A percentile compares a stretch with the other conserved stretches of the same genome.
phyloP scores from a whole-genome alignment of 345 rosid genomes.

The Sonneratia alba region DNA sequence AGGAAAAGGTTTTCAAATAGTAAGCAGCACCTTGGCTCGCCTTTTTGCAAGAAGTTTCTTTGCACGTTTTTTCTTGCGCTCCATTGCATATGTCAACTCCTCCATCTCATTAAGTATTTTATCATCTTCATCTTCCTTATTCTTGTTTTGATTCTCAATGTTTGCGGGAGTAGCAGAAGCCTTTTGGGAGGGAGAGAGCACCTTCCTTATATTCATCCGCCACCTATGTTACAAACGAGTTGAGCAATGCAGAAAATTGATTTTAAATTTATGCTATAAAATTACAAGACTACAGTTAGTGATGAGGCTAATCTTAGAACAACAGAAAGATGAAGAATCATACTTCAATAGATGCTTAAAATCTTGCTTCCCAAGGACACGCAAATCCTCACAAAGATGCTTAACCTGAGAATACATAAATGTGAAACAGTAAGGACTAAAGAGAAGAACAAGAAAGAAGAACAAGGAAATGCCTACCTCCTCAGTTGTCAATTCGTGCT shows the following conservation, averaged over 20 bases:
- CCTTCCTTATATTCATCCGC: constrained; percentile 79
- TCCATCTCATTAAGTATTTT: constrained; percentile 90
- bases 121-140: constrained; percentile 68
- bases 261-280: background rate
- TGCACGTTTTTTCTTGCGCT: constrained; percentile 65
- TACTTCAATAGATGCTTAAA: constrained; percentile 88
- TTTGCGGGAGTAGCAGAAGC: constrained; percentile 29
- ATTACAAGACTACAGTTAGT: background rate
- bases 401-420: constrained; percentile 40
- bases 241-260: background rate
- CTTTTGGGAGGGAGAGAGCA: constrained; percentile 57
- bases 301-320: background rate
- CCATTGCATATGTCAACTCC: constrained; percentile 64
- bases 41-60: constrained; percentile 71
- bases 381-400: constrained; percentile 78
- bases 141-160: constrained; percentile 24
- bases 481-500: constrained; percentile 62
- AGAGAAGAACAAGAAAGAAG: background rate
- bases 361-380: constrained; percentile 87
- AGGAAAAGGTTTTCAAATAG: background rate
- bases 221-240: constrained; percentile 41
- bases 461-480: constrained; percentile 38
- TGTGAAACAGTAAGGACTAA: background rate
- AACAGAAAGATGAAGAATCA: constrained; percentile 15
- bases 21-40: constrained; percentile 57